Base-by-base conservation (phyloP, 2,329 filamentous ascomycete species). In the Leptodontidium sp. region DNA sequence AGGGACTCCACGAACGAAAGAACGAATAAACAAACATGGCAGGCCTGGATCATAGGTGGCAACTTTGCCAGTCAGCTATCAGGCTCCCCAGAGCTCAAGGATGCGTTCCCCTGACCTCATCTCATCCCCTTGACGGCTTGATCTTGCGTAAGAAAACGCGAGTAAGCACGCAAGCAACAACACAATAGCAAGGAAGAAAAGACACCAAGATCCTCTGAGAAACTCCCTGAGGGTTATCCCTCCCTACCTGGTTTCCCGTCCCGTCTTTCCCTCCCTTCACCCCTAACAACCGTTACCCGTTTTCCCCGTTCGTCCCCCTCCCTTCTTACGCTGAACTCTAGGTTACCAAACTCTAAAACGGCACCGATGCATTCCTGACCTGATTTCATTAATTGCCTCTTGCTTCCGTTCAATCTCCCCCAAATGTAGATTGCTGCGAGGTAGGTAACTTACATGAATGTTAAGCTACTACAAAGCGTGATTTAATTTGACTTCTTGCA, bases 391-490 rank as follows among this genome's bases (percentile, higher is more conserved):
- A 8, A n/a, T n/a, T 15, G 12, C 11, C 43, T 5, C 3, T 49
- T n/a, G n/a, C 15, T n/a, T 17, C 47, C 21, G 15, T n/a, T 21
- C 8, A 17, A n/a, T 21, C 7, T 21, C 17, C 47, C n/a, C 47
- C 4, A 49, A n/a, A 21, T 21, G 21, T 21, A 21, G 21, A 21
- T 21, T 21, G 21, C 21, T 21, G 21, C 21, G 21, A 21, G 21
- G 21, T 21, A 21, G 21, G 21, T 21, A 21, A 21, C 1, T 21
- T 21, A 21, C 21, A 21, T 21, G 21, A 21, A 15, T 8, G n/a
- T n/a, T 59, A 35, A 59, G 55, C n/a, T 12, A n/a, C 43, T 38
- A 59, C 55, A 26, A 59, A 59, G 35, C 35, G 55, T 59, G 55
- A 59, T 43, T 26, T 26, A 43, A 59, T 59, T 8, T 40, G 35